phyloP scores from a whole-genome alignment of 768 basidiomycete genomes.

The Lentinus tigrinus region DNA sequence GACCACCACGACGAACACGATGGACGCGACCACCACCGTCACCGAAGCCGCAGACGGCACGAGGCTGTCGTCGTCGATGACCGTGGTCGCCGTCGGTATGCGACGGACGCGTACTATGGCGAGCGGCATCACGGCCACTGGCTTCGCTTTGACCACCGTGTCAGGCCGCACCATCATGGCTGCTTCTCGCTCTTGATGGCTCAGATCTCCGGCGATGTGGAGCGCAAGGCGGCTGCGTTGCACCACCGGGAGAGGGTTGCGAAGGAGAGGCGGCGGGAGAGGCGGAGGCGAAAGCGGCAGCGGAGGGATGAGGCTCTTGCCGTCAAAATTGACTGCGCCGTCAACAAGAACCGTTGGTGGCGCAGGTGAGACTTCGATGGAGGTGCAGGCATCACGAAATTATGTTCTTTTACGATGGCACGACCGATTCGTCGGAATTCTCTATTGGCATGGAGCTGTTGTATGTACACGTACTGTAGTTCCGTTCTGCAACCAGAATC shows the following conservation, averaged over 20 bases:
- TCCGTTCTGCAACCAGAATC: too few relatives aligned
- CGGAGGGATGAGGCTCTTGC: constrained; percentile 15
- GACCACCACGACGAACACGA: not conserved
- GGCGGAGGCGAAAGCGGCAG: constrained; percentile 14
- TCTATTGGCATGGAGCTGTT: too few relatives aligned
- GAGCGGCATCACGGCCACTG: constrained; percentile 15
- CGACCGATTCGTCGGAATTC: not conserved
- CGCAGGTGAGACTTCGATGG: not conserved
- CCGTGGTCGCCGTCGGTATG: not conserved
- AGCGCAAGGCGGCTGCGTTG: constrained; percentile 13
- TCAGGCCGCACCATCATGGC: constrained; percentile 22
- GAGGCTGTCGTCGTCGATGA: not conserved
- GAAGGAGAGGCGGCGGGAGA: constrained; percentile 21
- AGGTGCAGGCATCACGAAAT: not conserved
- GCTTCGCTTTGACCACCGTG: constrained; percentile 25
- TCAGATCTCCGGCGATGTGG: constrained; percentile 9
- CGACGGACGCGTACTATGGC: constrained; percentile 12
- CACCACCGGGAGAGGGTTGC: constrained; percentile 6
- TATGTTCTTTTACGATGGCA: not conserved
- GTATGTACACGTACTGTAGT: too few relatives aligned
- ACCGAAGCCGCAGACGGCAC: not conserved
- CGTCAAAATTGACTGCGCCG: constrained; percentile 7
- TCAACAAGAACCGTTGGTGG: constrained; percentile 19
- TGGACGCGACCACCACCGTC: not conserved
- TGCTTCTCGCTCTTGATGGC: constrained; percentile 20